Conservation (phyloP, 2,329 filamentous ascomycete species). For the Stachybotrys echinatus region DNA sequence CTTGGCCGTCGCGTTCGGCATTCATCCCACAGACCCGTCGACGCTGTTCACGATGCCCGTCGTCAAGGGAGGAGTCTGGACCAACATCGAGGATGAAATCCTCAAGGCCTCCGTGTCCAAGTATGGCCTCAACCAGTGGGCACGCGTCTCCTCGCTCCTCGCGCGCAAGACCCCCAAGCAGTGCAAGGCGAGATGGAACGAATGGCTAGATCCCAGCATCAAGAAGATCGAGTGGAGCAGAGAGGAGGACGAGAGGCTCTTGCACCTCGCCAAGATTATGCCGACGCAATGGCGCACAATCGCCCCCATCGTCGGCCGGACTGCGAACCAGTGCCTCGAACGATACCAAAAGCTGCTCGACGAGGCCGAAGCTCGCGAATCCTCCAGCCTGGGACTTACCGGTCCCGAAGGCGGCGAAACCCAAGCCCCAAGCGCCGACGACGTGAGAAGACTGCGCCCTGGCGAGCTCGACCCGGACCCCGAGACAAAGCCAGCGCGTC, state of each 20-base stretch:
- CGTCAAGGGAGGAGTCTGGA: conserved; percentile 72
- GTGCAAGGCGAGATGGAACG: conserved; percentile 96
- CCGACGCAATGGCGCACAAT: conserved; percentile 99
- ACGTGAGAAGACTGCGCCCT: conserved; percentile 81
- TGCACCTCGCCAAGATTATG: conserved; percentile 97
- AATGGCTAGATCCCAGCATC: conserved; percentile 97
- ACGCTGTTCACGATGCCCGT: conserved; percentile 50
- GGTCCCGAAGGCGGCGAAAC: conserved; percentile 85
- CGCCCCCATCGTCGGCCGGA: conserved; percentile 91
- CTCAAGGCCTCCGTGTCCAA: conserved; percentile 94
- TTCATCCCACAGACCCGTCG: neutral
- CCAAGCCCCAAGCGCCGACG: conserved; percentile 82
- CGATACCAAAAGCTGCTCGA: conserved; percentile 95
- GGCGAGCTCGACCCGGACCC: conserved; percentile 97
- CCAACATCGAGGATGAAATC: conserved; percentile 86
- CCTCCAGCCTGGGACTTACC: conserved; percentile 74
- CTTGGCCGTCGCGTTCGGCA: too few relatives aligned
- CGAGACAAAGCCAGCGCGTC: conserved; percentile 90
- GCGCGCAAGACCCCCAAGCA: conserved; percentile 98
- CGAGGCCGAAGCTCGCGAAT: conserved; percentile 87
- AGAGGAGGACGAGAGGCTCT: conserved; percentile 94
- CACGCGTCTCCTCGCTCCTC: conserved; percentile 92
- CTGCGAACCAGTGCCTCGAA: conserved; percentile 94
- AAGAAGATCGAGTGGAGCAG: conserved; percentile 99
- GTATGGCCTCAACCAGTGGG: conserved; percentile 96